These are phyloP conservation scores for Cicer yamashitae DNA, from an alignment of 306 rosid species.

Conservation along the genomic window DNA sequence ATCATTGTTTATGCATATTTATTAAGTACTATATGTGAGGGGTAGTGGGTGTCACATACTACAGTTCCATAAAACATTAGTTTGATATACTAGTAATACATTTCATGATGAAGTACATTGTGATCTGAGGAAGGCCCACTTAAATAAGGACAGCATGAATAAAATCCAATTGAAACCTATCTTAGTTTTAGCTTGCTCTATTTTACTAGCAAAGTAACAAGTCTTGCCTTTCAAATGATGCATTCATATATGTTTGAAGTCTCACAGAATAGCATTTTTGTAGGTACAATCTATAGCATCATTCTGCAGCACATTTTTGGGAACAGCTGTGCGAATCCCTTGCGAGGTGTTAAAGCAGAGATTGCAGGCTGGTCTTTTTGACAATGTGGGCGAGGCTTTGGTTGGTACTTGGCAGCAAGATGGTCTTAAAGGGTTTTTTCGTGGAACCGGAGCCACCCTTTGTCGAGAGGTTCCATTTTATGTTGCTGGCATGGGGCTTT, in stretches of 20 bases:
- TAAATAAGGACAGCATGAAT: no score
- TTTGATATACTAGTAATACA: no score
- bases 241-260: not conserved
- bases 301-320: constrained; percentile 95
- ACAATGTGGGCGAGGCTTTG: constrained; percentile 86
- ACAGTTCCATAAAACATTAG: no score
- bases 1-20: no score
- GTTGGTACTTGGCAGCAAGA: constrained; percentile 92
- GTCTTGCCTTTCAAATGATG: no score
- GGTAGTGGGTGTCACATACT: no score
- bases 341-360: constrained; percentile 98
- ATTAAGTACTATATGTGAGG: no score
- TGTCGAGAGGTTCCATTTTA: constrained; percentile 99
- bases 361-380: constrained; percentile 93
- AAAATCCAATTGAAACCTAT: no score
- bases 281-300: constrained; percentile 95
- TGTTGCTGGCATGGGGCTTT: constrained; percentile 98
- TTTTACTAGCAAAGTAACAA: no score
- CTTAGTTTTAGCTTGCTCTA: no score
- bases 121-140: no score
- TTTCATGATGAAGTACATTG: no score
- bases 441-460: constrained; percentile 99
- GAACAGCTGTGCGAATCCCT: constrained; percentile 97
- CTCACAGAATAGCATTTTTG: constrained; percentile 43
- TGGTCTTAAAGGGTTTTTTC: constrained; percentile 95